These are phyloP conservation scores for Nigrospora oryzae DNA, from an alignment of 2,329 filamentous ascomycete genomes.

Conservation along the genomic window DNA sequence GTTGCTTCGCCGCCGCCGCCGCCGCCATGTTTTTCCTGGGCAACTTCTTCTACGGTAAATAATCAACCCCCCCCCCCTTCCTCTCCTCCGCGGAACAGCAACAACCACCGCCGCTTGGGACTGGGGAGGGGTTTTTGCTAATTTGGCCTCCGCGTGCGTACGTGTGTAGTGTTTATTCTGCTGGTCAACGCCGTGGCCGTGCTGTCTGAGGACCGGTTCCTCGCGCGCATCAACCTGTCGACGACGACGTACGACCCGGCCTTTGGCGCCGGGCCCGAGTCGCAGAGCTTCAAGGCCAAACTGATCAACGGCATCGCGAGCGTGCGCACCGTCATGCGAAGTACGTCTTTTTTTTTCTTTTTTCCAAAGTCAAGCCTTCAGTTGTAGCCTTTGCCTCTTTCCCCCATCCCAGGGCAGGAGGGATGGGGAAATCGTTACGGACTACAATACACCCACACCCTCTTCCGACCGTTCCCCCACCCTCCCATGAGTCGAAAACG, in stretches of 20 bases:
- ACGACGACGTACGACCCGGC: conserved; percentile 61
- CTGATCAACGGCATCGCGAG: conserved; percentile 84
- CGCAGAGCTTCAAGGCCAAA: conserved; percentile 71
- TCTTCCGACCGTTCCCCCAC: no score
- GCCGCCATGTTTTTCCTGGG: conserved; percentile 57
- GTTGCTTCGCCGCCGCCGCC: not conserved
- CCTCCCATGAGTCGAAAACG: not conserved
- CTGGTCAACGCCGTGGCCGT: conserved; percentile 90
- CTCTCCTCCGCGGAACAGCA: no score
- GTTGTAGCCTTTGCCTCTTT: not conserved
- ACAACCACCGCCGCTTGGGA: not conserved
- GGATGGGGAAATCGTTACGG: no score
- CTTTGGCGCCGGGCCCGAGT: conserved; percentile 66
- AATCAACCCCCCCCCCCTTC: conserved; percentile 1
- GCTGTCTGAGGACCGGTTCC: conserved; percentile 90
- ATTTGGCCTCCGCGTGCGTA: not conserved
- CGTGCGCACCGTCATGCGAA: conserved; percentile 85
- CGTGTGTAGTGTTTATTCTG: conserved; percentile 61
- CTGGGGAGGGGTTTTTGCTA: not conserved
- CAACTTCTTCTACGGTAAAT: conserved; percentile 64
- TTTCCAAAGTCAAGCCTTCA: not conserved
- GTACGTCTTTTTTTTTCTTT: conserved; percentile 43
- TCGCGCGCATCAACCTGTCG: conserved; percentile 82
- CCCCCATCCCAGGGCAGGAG: no score
- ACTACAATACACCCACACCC: no score